phyloP scores from a whole-genome alignment of 345 rosid genomes.

The Aethionema arabicum region DNA sequence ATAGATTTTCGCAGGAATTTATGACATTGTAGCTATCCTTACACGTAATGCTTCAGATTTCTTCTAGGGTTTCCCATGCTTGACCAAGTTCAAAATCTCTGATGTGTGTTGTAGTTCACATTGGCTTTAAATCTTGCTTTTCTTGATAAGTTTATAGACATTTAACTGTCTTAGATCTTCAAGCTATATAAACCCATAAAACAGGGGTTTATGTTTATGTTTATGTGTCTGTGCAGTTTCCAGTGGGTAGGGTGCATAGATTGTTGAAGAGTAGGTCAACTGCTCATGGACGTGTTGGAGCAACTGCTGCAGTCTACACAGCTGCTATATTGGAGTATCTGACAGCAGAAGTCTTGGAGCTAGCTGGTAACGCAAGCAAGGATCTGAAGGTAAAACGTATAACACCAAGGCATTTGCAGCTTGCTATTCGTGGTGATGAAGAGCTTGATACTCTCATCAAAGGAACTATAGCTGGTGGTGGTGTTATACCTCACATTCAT shows the following conservation, averaged over 20 bases:
- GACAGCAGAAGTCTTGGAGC: conserved; percentile 66
- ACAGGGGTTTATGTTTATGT: neutral
- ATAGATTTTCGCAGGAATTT: too few species aligned
- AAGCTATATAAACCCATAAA: neutral
- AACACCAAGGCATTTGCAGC: conserved; percentile 70
- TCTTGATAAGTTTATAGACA: neutral
- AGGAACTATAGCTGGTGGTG: conserved; percentile 82
- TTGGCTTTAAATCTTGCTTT: neutral
- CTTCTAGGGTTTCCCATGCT: neutral
- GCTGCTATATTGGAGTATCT: conserved; percentile 70
- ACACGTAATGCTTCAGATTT: too few species aligned
- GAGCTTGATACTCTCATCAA: conserved; percentile 76
- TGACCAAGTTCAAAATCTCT: neutral
- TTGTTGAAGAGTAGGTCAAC: conserved; percentile 59
- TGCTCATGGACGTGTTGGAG: conserved; percentile 73
- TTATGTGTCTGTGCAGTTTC: conserved; percentile 46
- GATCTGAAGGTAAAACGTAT: conserved; percentile 74
- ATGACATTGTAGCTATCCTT: too few species aligned
- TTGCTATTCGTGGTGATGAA: conserved; percentile 69
- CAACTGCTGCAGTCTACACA: conserved; percentile 69
- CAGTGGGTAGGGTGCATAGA: conserved; percentile 72
- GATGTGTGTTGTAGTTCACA: neutral
- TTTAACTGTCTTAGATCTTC: neutral
- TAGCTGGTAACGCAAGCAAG: conserved; percentile 74
- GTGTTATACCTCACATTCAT: conserved; percentile 78